Evolutionary conservation across 2,329 filamentous ascomycete species (phyloP).

Genomic region (Beauveria bassiana): DNA sequence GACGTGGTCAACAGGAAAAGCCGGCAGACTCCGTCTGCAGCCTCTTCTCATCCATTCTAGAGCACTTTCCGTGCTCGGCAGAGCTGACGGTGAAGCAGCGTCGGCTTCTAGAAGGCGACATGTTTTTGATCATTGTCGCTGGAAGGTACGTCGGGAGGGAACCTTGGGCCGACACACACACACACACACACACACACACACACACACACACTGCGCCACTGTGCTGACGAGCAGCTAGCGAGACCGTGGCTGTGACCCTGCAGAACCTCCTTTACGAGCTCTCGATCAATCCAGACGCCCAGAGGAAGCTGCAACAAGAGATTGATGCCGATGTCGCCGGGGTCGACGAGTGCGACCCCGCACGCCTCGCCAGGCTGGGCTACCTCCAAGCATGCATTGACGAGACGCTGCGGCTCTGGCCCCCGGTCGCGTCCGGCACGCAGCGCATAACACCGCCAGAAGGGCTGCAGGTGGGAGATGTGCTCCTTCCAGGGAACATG

Average conservation of each 20-base stretch:
- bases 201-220: background rate
- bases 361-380: constrained; percentile 17
- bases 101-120: constrained; percentile 21
- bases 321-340: constrained; percentile 18
- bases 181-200: too few relatives aligned
- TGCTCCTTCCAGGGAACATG: constrained; percentile 28
- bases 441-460: constrained; percentile 29
- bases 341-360: constrained; percentile 12
- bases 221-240: constrained; percentile 11
- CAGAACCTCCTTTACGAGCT: constrained; percentile 28
- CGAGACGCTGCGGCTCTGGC: constrained; percentile 31
- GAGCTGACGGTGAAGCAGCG: constrained; percentile 17
- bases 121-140: constrained; percentile 23
- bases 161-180: too few relatives aligned
- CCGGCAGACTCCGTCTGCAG: background rate
- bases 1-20: background rate
- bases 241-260: constrained; percentile 29
- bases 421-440: constrained; percentile 27
- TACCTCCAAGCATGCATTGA: constrained; percentile 31
- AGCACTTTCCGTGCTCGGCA: constrained; percentile 18
- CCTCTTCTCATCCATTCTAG: constrained; percentile 25
- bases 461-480: constrained; percentile 25
- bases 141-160: constrained; percentile 20
- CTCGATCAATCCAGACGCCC: constrained; percentile 25
- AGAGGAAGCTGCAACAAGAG: constrained; percentile 33